A percentile compares a stretch with the other conserved stretches of the same genome.
These are phyloP conservation scores for Amanita rubescens DNA, from an alignment of 768 basidiomycete species.

Conservation along the genomic window DNA sequence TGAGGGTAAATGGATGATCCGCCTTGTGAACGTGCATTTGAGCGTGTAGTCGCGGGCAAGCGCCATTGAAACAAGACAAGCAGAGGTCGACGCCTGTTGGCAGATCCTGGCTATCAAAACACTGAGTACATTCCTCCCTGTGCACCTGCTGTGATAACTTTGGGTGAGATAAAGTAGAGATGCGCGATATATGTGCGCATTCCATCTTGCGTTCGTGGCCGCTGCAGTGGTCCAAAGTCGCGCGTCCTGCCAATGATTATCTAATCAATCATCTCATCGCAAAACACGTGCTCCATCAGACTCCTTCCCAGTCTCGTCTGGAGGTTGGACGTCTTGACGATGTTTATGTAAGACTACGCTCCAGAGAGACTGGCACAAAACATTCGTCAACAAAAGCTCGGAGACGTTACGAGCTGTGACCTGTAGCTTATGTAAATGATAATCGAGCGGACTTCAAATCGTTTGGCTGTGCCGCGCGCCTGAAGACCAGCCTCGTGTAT, in stretches of 20 bases:
- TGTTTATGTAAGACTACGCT: not conserved
- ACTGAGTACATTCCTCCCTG: constrained; percentile 94
- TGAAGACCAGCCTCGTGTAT: not conserved
- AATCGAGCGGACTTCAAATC: not conserved
- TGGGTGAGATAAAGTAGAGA: constrained; percentile 47
- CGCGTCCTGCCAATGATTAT: not conserved
- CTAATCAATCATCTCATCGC: not conserved
- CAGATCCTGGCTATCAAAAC: constrained; percentile 90
- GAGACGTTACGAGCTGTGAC: not conserved
- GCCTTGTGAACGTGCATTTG: constrained; percentile 63
- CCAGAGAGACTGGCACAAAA: not conserved
- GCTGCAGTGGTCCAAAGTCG: too few species aligned
- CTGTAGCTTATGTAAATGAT: not conserved
- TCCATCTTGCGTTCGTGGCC: constrained; percentile 13
- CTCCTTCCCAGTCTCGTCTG: not conserved
- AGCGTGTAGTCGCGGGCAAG: constrained; percentile 50
- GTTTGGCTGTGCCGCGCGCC: not conserved
- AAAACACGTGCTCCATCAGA: not conserved
- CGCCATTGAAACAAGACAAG: constrained; percentile 90
- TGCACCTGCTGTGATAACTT: constrained; percentile 67
- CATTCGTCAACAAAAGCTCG: not conserved
- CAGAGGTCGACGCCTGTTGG: constrained; percentile 83
- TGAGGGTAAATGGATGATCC: constrained; percentile 71
- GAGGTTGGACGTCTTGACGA: not conserved
- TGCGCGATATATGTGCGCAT: constrained; percentile 48